Percentiles rank a stretch among this genome's conserved stretches.
These are phyloP conservation scores for Bertia moriformis DNA, from an alignment of 2,329 filamentous ascomycete species.

Conservation along the genomic window DNA sequence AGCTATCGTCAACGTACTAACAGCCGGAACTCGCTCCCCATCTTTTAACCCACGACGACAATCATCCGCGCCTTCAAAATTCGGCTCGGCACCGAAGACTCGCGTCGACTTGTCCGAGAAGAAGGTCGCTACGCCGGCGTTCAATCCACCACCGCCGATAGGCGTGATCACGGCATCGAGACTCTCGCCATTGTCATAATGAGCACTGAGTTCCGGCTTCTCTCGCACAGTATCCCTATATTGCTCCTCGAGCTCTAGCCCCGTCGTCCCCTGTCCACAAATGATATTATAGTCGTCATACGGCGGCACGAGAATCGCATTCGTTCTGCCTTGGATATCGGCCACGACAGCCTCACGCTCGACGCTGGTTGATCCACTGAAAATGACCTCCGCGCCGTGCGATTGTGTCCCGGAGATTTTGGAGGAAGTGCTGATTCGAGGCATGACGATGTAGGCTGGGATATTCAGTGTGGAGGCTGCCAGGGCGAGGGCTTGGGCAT, in stretches of 20 bases:
- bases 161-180: neutral
- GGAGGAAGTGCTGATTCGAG: neutral
- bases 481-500: constrained; percentile 1
- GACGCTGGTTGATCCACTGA: neutral
- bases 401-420: neutral
- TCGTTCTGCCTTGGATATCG: neutral
- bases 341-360: constrained; percentile 1
- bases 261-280: constrained; percentile 1
- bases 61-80: neutral
- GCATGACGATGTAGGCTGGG: constrained; percentile 1
- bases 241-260: neutral
- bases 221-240: neutral
- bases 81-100: constrained; percentile 1
- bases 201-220: neutral
- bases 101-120: neutral
- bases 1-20: neutral
- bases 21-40: neutral
- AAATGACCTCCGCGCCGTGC: neutral
- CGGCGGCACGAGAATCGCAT: neutral
- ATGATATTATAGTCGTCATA: neutral
- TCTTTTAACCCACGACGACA: neutral
- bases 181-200: neutral
- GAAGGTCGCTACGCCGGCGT: constrained; percentile 1
- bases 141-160: neutral
- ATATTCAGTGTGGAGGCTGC: neutral